These are phyloP conservation scores for Lyophyllum semitale DNA, from an alignment of 768 basidiomycete genomes.

Conservation along the genomic window DNA sequence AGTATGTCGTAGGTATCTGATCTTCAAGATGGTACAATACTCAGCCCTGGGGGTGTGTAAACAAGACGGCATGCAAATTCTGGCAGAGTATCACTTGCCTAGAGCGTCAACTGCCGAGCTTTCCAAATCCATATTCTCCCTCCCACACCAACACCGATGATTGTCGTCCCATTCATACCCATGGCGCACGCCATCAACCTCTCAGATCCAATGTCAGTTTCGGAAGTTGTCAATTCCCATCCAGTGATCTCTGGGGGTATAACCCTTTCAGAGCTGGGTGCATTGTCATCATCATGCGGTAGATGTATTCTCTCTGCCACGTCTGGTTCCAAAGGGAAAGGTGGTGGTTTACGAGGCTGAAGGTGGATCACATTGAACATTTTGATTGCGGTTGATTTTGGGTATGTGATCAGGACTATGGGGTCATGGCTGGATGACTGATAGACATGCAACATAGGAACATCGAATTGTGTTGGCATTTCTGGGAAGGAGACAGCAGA, in stretches of 20 bases:
- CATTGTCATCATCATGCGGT: constrained; percentile 23
- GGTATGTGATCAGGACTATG: constrained; percentile 44
- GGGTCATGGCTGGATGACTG: constrained; percentile 51
- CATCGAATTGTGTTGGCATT: constrained; percentile 31
- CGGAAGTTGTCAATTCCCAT: constrained; percentile 22
- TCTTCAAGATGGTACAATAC: background rate
- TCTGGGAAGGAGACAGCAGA: constrained; percentile 49
- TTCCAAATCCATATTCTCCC: constrained; percentile 45
- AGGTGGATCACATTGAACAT: constrained; percentile 51
- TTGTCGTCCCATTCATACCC: constrained; percentile 40
- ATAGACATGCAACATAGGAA: constrained; percentile 41
- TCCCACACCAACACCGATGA: constrained; percentile 41
- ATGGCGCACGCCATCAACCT: constrained; percentile 43
- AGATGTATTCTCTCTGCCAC: constrained; percentile 25
- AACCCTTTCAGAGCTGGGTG: background rate
- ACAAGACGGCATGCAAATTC: no score
- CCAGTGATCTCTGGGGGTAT: constrained; percentile 16
- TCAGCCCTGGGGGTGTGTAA: background rate
- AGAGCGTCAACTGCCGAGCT: background rate
- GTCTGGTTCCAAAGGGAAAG: constrained; percentile 36
- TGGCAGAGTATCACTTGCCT: background rate
- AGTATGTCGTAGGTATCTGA: background rate
- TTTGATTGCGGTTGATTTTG: constrained; percentile 39
- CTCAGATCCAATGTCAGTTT: constrained; percentile 15
- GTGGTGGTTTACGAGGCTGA: constrained; percentile 40